phyloP scores from a whole-genome alignment of 306 rosid genomes.

The Castanea crenata region DNA sequence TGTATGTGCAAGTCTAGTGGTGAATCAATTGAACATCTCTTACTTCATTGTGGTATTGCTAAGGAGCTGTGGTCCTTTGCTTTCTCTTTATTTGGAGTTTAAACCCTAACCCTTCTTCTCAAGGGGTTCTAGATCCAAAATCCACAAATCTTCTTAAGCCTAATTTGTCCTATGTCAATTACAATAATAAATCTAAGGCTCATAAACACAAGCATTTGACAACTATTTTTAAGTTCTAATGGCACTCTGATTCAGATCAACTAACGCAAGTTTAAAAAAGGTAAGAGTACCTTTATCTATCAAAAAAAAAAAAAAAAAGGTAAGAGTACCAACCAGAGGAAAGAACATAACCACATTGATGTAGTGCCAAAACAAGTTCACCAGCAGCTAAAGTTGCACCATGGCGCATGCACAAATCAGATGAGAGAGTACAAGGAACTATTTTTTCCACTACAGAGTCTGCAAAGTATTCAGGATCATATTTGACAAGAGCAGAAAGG shows the following conservation, averaged over 20 bases:
- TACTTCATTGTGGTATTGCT: too few relatives aligned
- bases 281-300: conserved; percentile 12
- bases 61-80: too few relatives aligned
- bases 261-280: conserved; percentile 25
- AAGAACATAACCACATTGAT: conserved; percentile 58
- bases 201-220: background rate
- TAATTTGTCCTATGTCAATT: too few relatives aligned
- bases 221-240: background rate
- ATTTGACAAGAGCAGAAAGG: conserved; percentile 77
- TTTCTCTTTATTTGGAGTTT: too few relatives aligned
- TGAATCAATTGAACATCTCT: too few relatives aligned
- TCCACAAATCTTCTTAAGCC: too few relatives aligned
- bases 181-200: background rate
- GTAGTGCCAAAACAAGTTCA: conserved; percentile 74
- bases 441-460: conserved; percentile 60
- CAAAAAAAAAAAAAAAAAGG: background rate
- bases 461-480: conserved; percentile 70
- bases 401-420: conserved; percentile 96
- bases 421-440: conserved; percentile 83
- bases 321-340: conserved; percentile 56
- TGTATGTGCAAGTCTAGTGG: too few relatives aligned
- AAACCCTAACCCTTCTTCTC: too few relatives aligned
- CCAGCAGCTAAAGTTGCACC: conserved; percentile 88
- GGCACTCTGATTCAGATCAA: background rate
- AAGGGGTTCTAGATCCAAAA: too few relatives aligned